Percentiles rank a stretch among this genome's conserved stretches.
These are phyloP conservation scores for Trichophyton verrucosum DNA, from an alignment of 2,329 filamentous ascomycete genomes.

Conservation along the genomic window DNA sequence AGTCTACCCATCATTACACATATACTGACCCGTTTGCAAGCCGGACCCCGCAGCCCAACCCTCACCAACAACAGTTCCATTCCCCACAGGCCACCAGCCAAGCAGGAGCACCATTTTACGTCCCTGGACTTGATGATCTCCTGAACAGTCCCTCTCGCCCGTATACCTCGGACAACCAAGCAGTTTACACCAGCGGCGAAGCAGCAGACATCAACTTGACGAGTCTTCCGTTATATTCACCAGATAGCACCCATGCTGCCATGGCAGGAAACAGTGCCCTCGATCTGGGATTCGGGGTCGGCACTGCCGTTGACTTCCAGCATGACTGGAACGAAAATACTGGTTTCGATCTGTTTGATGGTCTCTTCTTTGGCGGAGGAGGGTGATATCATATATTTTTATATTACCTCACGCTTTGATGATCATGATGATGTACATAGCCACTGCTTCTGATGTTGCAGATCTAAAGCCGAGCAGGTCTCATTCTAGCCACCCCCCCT, in stretches of 20 bases:
- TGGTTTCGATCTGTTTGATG: constrained; percentile 41
- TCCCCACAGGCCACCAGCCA: neutral
- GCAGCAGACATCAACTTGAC: neutral
- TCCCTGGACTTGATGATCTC: constrained; percentile 45
- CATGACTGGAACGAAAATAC: constrained; percentile 39
- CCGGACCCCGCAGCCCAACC: constrained; percentile 3
- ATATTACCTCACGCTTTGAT: neutral
- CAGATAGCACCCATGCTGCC: constrained; percentile 20
- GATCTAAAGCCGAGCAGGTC: neutral
- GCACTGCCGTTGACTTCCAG: constrained; percentile 32
- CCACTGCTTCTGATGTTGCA: neutral
- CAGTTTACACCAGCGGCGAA: neutral
- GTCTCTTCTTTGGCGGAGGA: constrained; percentile 41
- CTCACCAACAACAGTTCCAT: constrained; percentile 1
- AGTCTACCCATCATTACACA: neutral
- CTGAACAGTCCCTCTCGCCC: constrained; percentile 36
- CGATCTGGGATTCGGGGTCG: constrained; percentile 31
- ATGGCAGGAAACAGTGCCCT: constrained; percentile 31
- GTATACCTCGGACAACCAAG: neutral
- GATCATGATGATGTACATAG: neutral
- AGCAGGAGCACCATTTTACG: constrained; percentile 12
- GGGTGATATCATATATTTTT: neutral
- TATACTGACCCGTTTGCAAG: constrained; percentile 4
- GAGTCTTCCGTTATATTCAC: neutral
- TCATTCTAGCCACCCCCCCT: neutral